phyloP scores from a whole-genome alignment of 2,329 filamentous ascomycete species.

The Aspergillus sp. region DNA sequence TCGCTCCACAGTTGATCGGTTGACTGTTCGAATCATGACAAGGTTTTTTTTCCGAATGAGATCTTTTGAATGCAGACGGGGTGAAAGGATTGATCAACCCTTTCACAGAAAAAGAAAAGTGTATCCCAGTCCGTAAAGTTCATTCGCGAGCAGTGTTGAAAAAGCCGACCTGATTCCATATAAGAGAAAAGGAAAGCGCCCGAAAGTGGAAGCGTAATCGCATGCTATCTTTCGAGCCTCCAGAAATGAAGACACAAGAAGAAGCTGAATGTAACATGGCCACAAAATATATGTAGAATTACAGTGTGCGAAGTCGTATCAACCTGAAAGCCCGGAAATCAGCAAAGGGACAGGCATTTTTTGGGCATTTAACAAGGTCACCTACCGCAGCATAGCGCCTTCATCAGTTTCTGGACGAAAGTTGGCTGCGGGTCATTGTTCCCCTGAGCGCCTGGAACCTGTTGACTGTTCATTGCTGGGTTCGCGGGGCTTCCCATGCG shows the following conservation, averaged over 20 bases:
- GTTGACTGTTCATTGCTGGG: conserved; percentile 55
- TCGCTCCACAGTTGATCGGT: conserved; percentile 11
- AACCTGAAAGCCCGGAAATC: conserved; percentile 27
- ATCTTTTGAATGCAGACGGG: background rate
- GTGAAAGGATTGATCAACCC: too few species aligned
- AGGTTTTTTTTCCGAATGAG: conserved; percentile 9
- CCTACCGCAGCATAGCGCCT: conserved; percentile 81
- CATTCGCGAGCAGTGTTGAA: conserved; percentile 13
- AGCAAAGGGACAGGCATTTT: conserved; percentile 16
- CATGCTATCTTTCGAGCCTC: too few species aligned
- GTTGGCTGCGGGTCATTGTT: conserved; percentile 67
- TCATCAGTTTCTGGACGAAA: conserved; percentile 88
- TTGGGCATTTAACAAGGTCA: conserved; percentile 16
- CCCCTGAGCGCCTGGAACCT: conserved; percentile 51
- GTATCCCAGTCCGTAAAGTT: conserved; percentile 8
- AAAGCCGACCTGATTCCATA: conserved; percentile 9
- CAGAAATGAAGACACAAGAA: too few species aligned
- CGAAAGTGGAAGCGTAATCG: too few species aligned
- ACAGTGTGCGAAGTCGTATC: conserved; percentile 19
- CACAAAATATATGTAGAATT: conserved; percentile 1
- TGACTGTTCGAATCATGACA: background rate
- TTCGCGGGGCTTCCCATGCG: conserved; percentile 56
- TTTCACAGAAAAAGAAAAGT: conserved; percentile 5
- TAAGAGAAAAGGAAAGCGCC: too few species aligned
- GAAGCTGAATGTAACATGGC: too few species aligned